Conservation (phyloP, 345 rosid species). For the Cochlearia excelsa region DNA sequence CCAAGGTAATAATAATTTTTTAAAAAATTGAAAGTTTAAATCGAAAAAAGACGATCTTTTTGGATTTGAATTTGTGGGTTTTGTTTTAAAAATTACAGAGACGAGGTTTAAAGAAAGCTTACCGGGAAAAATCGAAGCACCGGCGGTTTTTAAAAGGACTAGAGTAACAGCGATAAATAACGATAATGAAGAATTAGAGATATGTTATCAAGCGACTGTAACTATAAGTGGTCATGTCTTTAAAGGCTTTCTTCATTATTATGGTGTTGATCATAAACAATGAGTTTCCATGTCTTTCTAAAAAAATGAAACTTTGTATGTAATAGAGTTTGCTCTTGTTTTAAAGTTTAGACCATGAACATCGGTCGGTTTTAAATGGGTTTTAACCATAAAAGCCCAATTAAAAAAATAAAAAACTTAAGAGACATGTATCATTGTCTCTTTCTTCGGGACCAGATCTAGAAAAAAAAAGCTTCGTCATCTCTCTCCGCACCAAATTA, state of each 20-base stretch:
- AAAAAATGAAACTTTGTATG: constrained; percentile 4
- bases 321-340: too few species aligned
- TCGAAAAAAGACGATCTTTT: neutral
- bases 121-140: constrained; percentile 81
- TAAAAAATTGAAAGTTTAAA: too few species aligned
- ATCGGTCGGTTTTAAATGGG: too few species aligned
- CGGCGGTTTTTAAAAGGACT: constrained; percentile 79
- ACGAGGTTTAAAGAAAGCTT: constrained; percentile 55
- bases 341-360: too few species aligned
- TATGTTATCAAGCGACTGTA: constrained; percentile 81
- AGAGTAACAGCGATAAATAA: constrained; percentile 65
- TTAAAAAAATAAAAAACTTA: too few species aligned
- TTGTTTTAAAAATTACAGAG: constrained; percentile 38
- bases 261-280: constrained; percentile 60
- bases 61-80: neutral
- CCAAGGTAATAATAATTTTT: constrained; percentile 43
- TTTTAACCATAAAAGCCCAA: too few species aligned
- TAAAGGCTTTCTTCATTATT: constrained; percentile 73
- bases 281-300: constrained; percentile 30
- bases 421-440: too few species aligned
- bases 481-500: too few species aligned
- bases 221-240: constrained; percentile 84
- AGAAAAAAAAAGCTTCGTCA: too few species aligned
- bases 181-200: constrained; percentile 57
- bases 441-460: too few species aligned